phyloP scores from a whole-genome alignment of 805 yeast species.

The Zygotorulaspora chibaensis region DNA sequence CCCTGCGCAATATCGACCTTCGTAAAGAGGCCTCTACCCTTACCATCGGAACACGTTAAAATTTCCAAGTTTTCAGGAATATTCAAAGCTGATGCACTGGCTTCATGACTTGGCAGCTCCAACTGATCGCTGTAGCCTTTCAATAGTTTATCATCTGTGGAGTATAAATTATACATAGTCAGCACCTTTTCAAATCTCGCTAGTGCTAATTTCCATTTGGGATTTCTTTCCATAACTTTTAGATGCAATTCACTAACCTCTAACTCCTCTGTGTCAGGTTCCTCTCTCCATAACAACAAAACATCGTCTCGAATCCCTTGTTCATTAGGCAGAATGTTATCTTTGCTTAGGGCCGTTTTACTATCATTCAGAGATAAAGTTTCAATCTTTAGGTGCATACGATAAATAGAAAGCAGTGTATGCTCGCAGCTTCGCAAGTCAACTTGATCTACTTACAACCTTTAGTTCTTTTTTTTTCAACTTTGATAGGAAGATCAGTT shows the following conservation, averaged over 20 bases:
- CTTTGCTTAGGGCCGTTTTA: slow-evolving; percentile 4
- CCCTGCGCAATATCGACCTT: slow-evolving; percentile 45
- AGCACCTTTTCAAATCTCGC: slow-evolving; percentile 51
- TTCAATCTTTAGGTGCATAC: slow-evolving; percentile 26
- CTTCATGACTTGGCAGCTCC: slow-evolving; percentile 41
- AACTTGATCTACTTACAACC: neutral
- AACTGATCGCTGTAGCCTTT: slow-evolving; percentile 50
- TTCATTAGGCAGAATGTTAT: slow-evolving; percentile 46
- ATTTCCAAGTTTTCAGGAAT: slow-evolving; percentile 10
- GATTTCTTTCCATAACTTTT: slow-evolving; percentile 46
- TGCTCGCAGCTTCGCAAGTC: too few species aligned
- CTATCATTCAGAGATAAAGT: slow-evolving; percentile 31
- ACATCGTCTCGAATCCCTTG: slow-evolving; percentile 57
- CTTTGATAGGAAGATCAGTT: neutral
- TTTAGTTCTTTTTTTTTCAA: neutral
- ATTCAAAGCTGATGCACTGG: neutral
- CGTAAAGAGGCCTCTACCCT: slow-evolving; percentile 43
- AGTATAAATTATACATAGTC: slow-evolving; percentile 52
- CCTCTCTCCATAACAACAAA: slow-evolving; percentile 63
- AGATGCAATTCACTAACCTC: slow-evolving; percentile 52
- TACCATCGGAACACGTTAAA: neutral
- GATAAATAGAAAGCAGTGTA: too few species aligned
- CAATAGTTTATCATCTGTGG: slow-evolving; percentile 41
- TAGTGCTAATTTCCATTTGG: slow-evolving; percentile 61
- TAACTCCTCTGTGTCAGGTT: slow-evolving; percentile 55